Evolutionary conservation across 2,329 filamentous ascomycete genomes (phyloP), one percentile per base, ranked within the genome.

Genomic region (Colletotrichum sp.): DNA sequence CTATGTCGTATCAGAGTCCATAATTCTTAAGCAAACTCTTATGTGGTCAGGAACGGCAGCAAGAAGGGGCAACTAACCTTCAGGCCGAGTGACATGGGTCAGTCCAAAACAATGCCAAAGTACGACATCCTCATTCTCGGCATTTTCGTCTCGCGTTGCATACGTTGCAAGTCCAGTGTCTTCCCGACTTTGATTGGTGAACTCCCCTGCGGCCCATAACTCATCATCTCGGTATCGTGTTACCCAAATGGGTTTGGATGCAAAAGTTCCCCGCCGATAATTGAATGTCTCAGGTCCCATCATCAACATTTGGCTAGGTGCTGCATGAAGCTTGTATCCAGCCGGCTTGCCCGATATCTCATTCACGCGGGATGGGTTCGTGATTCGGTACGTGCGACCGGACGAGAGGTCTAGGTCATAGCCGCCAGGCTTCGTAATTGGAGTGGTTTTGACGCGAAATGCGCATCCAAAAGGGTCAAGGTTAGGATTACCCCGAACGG

Each of bases 171-270:
- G 82, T 71, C 89, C 86, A 78, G 88, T 83, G 64, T 88, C 90
- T 80, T 93, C 86, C 78, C 88, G 83, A 62, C 88, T 90, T 80
- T 93, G 91, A 78, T 91, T 91, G 0, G 91, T 90, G 81, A 91
- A 92, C 70, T 88, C 86, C 6, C 91, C 91, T 4, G 90, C 91
- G 0, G 91, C 88, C 81, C 88, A 92, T 4, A 92, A 84, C 82
- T 93, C 90, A 71, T 89, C 87, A 78, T 92, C 91, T 48, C 85
- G 85, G 82, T 93, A 88, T 76, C 87, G 87, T 39, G 89, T 88
- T 22, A 91, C 90, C 82, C 91, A 92, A 43, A 92, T 85, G 74
- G 90, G 88, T 79, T 91, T 88, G 77, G 90, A 87, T 5, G 90
- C 88, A 78, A 92, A 92, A 64, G 89, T 89, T 16, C 89, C 91